Conservation (phyloP, 345 rosid species). For the Bruguiera sexangula region DNA sequence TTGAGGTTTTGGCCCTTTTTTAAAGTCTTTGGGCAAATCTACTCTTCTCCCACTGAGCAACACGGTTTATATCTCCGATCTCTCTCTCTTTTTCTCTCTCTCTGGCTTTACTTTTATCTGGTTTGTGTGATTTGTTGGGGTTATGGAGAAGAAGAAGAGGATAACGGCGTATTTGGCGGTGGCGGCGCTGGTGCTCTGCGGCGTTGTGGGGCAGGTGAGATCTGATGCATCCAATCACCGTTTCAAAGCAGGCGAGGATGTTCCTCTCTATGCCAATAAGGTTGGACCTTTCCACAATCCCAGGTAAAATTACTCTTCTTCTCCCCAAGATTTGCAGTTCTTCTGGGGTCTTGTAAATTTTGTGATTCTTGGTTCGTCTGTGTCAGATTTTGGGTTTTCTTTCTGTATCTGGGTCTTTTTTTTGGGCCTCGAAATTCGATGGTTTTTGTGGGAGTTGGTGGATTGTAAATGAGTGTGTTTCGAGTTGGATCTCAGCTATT, state of each 20-base stretch:
- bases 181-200: slow-evolving; percentile 7
- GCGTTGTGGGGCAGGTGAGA: slow-evolving; percentile 10
- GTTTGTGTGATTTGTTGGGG: background rate
- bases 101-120: background rate
- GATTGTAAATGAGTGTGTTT: background rate
- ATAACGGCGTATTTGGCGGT: slow-evolving; percentile 12
- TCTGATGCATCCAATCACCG: slow-evolving; percentile 38
- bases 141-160: slow-evolving; percentile 11
- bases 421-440: background rate
- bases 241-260: slow-evolving; percentile 27
- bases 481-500: background rate
- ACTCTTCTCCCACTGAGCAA: no score
- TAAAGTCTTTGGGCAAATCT: no score
- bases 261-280: slow-evolving; percentile 38
- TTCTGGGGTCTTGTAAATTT: background rate
- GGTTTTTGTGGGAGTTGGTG: background rate
- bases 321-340: background rate
- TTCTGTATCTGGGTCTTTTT: no score
- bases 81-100: background rate
- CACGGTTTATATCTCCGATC: background rate
- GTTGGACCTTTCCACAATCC: slow-evolving; percentile 42
- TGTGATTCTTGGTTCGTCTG: background rate
- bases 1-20: no score
- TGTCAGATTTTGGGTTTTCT: no score
- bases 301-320: slow-evolving; percentile 13